Percentiles rank a stretch among this genome's conserved stretches.
Conservation (phyloP, 2,329 filamentous ascomycete genomes). For the Trichophyton benhamiae region DNA sequence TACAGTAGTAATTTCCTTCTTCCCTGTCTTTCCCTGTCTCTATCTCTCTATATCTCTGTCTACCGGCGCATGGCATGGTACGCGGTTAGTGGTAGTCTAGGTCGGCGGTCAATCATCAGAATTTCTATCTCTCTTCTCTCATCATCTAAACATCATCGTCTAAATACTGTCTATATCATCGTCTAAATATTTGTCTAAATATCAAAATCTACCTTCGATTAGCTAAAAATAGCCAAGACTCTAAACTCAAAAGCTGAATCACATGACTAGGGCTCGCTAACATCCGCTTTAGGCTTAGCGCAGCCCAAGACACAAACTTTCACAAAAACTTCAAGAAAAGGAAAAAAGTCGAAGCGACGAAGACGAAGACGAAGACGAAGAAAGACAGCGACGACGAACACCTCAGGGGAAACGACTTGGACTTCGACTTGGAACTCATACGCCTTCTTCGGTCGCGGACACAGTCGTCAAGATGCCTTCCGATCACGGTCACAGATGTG, state of each 20-base stretch:
- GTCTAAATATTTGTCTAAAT: background rate
- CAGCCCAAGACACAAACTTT: background rate
- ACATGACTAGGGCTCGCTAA: constrained; percentile 13
- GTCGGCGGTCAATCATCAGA: background rate
- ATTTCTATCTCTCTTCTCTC: background rate
- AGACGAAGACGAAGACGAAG: constrained; percentile 2
- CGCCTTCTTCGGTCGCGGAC: background rate
- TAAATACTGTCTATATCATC: background rate
- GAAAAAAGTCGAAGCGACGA: background rate
- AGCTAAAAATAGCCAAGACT: background rate
- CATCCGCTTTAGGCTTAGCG: constrained; percentile 9
- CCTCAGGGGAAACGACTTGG: background rate
- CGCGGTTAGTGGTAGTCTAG: constrained; percentile 2
- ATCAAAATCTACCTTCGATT: background rate
- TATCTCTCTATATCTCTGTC: background rate
- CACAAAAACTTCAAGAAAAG: constrained; percentile 4
- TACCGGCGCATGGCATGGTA: background rate
- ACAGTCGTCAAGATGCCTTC: constrained; percentile 62
- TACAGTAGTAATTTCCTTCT: background rate
- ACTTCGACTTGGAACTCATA: constrained; percentile 1
- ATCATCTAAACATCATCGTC: background rate
- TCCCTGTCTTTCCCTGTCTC: background rate
- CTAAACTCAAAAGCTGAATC: background rate
- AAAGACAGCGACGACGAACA: background rate
- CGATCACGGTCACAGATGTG: constrained; percentile 78